These are phyloP conservation scores for Neurospora sp. DNA, from an alignment of 495 filamentous ascomycete species.

Conservation along the genomic window DNA sequence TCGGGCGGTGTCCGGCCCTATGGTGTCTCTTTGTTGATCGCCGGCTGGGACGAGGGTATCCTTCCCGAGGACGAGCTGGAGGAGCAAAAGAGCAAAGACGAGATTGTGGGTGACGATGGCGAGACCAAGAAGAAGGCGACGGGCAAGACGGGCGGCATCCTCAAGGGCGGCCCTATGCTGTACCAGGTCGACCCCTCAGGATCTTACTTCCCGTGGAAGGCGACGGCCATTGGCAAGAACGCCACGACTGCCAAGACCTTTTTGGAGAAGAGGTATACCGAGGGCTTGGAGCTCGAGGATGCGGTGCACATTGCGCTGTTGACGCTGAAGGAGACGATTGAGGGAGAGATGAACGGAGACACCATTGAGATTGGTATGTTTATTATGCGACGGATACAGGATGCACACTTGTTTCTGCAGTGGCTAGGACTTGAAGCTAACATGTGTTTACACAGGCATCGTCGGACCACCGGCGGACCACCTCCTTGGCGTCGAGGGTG, in stretches of 20 bases:
- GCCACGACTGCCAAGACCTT: slow-evolving; percentile 97
- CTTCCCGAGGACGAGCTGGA: slow-evolving; percentile 63
- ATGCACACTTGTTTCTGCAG: neutral
- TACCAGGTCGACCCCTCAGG: slow-evolving; percentile 98
- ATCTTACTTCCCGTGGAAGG: slow-evolving; percentile 98
- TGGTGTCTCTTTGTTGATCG: slow-evolving; percentile 88
- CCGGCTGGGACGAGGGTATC: slow-evolving; percentile 95
- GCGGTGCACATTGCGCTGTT: slow-evolving; percentile 96
- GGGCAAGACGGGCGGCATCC: slow-evolving; percentile 83
- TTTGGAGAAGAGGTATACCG: slow-evolving; percentile 95
- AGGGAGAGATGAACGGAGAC: slow-evolving; percentile 98
- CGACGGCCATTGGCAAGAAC: slow-evolving; percentile 96
- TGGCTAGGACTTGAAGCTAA: slow-evolving; percentile 8
- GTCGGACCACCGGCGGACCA: slow-evolving; percentile 90
- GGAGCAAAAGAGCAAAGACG: slow-evolving; percentile 32
- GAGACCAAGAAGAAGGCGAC: slow-evolving; percentile 56
- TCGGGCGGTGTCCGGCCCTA: slow-evolving; percentile 97
- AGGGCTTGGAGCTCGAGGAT: slow-evolving; percentile 94
- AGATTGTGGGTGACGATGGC: slow-evolving; percentile 30
- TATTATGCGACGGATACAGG: neutral
- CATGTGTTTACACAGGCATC: slow-evolving; percentile 51
- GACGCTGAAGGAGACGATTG: slow-evolving; percentile 97
- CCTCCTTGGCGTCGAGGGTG: slow-evolving; percentile 84
- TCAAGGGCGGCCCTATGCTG: slow-evolving; percentile 91
- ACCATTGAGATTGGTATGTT: slow-evolving; percentile 92